Base-by-base conservation (phyloP, 352 stramenopile species). In the Phytophthora sansomeana region DNA sequence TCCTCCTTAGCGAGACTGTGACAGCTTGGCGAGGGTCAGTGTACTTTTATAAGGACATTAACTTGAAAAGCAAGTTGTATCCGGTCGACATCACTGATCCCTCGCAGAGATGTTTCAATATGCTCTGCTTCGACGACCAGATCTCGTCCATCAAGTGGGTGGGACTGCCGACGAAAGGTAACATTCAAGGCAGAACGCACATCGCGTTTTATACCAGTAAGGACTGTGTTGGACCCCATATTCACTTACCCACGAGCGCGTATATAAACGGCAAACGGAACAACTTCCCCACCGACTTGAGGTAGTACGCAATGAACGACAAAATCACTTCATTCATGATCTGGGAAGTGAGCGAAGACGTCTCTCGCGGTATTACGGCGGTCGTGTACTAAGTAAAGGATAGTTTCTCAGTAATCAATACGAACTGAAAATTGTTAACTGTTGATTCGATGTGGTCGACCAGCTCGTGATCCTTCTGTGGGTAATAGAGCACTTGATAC, bases 111-210 rank as follows among this genome's bases (percentile, higher is more conserved):
- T 61, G 53, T 30, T 61, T 52, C 29, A 61, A 46, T 17, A 21
- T 61, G 21, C 6, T 14, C 28, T 61, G 39, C 30, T 61, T 61
- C 17, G 41, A 52, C 36, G 21, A 52, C 41, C 19, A 52, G 17
- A 28, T 48, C 14, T 48, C 28, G 5, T 61, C 53, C 3, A 29
- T 61, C 14, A 61, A 52, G 42, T 61, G 53, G 53, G 17, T 33
- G 4, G 53, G 29, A 19, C 17, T 50, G 19, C 51, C 36, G 8
- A 28, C 36, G 24, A 36, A 13, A n/a, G 33, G 50, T 2, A 35
- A 36, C 2, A 51, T 51, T 36, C 44, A 51, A 24, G 6, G 36
- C 26, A 49, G 39, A 49, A 10, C 36, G 11, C 51, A 41, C 7
- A 49, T 41, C 13, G 39, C 24, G 8, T 51, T 51, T 36, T 51